Conservation (phyloP, 2,329 filamentous ascomycete genomes). For the Aspergillus proliferans region DNA sequence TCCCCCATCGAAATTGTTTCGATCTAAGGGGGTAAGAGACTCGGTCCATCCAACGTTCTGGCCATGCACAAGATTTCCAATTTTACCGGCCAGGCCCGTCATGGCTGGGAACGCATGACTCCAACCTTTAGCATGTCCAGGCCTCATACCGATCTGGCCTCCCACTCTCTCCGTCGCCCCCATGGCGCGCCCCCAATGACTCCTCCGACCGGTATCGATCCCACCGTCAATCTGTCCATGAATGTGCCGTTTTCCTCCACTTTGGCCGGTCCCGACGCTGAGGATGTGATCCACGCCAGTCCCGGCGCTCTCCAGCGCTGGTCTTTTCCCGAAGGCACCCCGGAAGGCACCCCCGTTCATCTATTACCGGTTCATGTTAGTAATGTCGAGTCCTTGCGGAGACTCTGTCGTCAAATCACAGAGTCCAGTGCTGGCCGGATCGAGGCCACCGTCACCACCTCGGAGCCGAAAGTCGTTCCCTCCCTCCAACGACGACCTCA, state of each 20-base stretch:
- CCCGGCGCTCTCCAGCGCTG: conserved; percentile 81
- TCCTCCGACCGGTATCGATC: conserved; percentile 65
- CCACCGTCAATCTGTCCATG: conserved; percentile 87
- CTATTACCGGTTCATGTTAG: conserved; percentile 86
- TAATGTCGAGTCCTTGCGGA: conserved; percentile 73
- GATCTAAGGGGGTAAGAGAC: conserved; percentile 28
- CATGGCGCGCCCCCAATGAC: conserved; percentile 47
- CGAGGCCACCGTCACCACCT: conserved; percentile 77
- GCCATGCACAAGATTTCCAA: conserved; percentile 63
- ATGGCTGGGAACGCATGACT: conserved; percentile 64
- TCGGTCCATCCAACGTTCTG: conserved; percentile 10
- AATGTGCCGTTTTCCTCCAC: conserved; percentile 95
- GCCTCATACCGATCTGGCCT: conserved; percentile 52
- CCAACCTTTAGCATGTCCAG: conserved; percentile 59
- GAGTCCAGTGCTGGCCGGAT: conserved; percentile 62
- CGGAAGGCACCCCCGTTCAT: conserved; percentile 76
- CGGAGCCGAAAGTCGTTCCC: conserved; percentile 63
- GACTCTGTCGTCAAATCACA: conserved; percentile 75
- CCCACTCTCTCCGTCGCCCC: conserved; percentile 52
- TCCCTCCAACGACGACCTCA: conserved; percentile 44
- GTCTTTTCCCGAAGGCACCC: conserved; percentile 84
- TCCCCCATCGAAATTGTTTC: conserved; percentile 24
- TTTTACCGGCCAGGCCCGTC: conserved; percentile 59
- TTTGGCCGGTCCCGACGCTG: conserved; percentile 82
- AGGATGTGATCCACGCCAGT: conserved; percentile 91